Conservation (phyloP, 2,329 filamentous ascomycete genomes). For the Fonsecaea multimorphosa region DNA sequence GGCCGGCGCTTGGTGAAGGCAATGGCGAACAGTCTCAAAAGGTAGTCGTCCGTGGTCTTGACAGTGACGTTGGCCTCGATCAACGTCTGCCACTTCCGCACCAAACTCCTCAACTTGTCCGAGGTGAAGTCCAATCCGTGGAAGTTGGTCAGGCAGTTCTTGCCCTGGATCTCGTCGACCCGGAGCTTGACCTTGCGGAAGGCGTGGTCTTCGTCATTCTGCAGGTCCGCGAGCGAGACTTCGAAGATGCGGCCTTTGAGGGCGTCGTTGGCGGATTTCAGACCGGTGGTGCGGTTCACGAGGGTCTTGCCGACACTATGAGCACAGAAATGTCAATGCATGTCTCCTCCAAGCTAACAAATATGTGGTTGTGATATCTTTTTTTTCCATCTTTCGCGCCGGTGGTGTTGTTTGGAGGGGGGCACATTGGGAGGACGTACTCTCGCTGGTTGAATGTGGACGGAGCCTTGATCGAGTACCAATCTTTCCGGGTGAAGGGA, state of each 20-base stretch:
- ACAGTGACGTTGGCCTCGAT: slow-evolving; percentile 99
- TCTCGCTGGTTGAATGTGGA: slow-evolving; percentile 95
- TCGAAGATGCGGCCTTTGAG: slow-evolving; percentile 99
- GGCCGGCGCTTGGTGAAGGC: slow-evolving; percentile 99
- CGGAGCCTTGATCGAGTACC: slow-evolving; percentile 98
- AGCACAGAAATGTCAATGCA: slow-evolving; percentile 41
- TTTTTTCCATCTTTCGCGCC: slow-evolving; percentile 25
- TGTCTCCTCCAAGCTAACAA: background rate
- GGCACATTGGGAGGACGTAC: slow-evolving; percentile 64
- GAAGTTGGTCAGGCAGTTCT: slow-evolving; percentile 99
- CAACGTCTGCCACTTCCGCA: slow-evolving; percentile 99
- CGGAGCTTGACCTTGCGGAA: slow-evolving; percentile 99
- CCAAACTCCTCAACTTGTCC: slow-evolving; percentile 98
- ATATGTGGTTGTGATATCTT: slow-evolving; percentile 27
- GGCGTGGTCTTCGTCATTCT: slow-evolving; percentile 99
- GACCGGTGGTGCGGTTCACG: slow-evolving; percentile 98
- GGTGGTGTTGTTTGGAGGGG: background rate
- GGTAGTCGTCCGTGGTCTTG: slow-evolving; percentile 99
- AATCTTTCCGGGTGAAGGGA: slow-evolving; percentile 98
- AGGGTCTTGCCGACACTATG: slow-evolving; percentile 97
- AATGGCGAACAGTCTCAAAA: slow-evolving; percentile 97
- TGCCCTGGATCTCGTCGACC: slow-evolving; percentile 98
- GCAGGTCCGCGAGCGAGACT: slow-evolving; percentile 97
- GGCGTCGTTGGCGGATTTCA: slow-evolving; percentile 99
- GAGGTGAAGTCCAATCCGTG: slow-evolving; percentile 99